Percentiles rank a stretch among this genome's conserved stretches.
Conservation (phyloP, 306 rosid species). For the Pyrus pyrifolia region DNA sequence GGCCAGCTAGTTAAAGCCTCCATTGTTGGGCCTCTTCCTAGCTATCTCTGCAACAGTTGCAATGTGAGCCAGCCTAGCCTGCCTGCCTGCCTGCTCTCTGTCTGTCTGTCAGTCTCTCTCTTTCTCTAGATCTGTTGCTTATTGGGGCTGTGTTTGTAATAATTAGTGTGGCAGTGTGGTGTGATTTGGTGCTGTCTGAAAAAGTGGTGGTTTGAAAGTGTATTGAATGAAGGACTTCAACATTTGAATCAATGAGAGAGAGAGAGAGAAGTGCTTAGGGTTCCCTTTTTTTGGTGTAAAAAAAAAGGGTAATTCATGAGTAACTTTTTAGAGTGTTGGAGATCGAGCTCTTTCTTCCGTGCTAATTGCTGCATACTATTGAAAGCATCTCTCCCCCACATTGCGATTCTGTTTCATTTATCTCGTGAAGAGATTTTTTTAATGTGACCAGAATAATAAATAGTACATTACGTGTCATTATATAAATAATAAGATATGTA, state of each 20-base stretch:
- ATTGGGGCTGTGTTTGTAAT: conserved; percentile 30
- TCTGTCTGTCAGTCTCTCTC: neutral
- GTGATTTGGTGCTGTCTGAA: conserved; percentile 63
- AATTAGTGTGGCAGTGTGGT: conserved; percentile 46
- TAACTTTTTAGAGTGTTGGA: conserved; percentile 37
- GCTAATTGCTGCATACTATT: conserved; percentile 23
- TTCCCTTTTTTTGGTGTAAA: conserved; percentile 1
- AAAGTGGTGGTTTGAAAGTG: conserved; percentile 68
- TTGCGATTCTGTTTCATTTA: conserved; percentile 21
- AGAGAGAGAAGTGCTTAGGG: conserved; percentile 27
- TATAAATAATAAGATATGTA: too few relatives aligned
- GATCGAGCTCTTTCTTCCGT: conserved; percentile 35
- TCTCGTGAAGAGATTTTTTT: too few relatives aligned
- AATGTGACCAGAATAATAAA: rapidly evolving
- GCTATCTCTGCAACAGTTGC: conserved; percentile 37
- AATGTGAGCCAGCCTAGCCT: conserved; percentile 1
- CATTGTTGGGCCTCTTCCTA: conserved; percentile 32
- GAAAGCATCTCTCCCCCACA: conserved; percentile 23
- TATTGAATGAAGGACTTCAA: conserved; percentile 58
- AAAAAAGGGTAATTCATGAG: conserved; percentile 2
- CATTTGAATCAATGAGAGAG: conserved; percentile 26
- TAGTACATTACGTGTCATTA: rapidly evolving
- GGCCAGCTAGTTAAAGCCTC: conserved; percentile 19
- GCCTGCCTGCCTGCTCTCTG: neutral
- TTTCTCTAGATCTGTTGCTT: neutral